Evolutionary conservation across 345 rosid species (phyloP).

Genomic region (Eucalyptus viminalis): DNA sequence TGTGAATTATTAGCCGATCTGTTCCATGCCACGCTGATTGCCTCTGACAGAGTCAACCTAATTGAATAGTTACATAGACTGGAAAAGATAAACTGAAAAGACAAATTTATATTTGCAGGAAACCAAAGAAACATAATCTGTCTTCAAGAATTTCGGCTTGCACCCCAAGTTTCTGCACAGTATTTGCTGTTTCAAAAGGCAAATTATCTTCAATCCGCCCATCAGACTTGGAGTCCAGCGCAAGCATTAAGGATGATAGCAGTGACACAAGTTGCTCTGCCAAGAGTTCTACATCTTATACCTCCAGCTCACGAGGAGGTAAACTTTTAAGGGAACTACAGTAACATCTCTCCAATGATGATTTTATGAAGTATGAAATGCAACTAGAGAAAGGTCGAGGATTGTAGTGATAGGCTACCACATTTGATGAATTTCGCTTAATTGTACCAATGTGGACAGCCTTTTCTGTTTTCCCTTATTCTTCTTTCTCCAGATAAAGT

Average conservation of each 20-base stretch:
- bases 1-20: not conserved
- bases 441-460: not conserved
- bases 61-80: not conserved
- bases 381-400: not conserved
- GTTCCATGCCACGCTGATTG: not conserved
- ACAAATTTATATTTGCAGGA: constrained; percentile 19
- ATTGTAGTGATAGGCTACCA: not conserved
- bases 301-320: constrained; percentile 38
- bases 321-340: not conserved
- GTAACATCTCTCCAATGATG: not conserved
- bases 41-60: not conserved
- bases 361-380: not conserved
- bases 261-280: constrained; percentile 31
- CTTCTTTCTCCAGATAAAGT: not conserved
- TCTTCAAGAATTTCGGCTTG: constrained; percentile 51
- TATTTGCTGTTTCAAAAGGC: constrained; percentile 67
- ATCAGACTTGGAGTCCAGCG: constrained; percentile 41
- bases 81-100: not conserved
- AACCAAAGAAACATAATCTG: constrained; percentile 29
- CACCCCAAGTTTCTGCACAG: constrained; percentile 63
- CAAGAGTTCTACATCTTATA: constrained; percentile 20
- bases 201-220: constrained; percentile 71
- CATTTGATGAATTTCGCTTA: not conserved
- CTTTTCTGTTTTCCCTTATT: not conserved
- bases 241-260: constrained; percentile 29